phyloP scores from a whole-genome alignment of 78 protist genomes.

The Guillardia theta region DNA sequence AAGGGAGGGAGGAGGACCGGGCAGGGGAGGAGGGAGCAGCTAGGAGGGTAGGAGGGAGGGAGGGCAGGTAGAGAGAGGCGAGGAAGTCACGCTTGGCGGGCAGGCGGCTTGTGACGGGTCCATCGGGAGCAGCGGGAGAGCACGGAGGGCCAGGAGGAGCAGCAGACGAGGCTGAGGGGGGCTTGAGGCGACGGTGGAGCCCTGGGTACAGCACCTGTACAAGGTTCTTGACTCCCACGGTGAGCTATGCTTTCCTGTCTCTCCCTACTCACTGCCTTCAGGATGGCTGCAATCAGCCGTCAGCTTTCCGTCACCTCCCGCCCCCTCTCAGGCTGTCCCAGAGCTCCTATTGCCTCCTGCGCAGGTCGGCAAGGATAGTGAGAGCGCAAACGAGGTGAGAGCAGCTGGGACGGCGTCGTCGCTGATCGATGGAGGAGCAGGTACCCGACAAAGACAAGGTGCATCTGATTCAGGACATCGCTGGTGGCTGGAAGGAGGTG shows the following conservation, averaged over 20 bases:
- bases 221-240: background rate
- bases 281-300: background rate
- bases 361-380: background rate
- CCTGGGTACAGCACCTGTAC: background rate
- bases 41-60: background rate
- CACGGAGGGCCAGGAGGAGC: conserved; percentile 22
- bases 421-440: background rate
- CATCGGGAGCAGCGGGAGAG: background rate
- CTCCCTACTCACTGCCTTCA: background rate
- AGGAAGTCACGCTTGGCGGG: background rate
- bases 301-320: background rate
- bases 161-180: conserved; percentile 26
- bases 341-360: background rate
- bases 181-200: conserved; percentile 15
- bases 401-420: background rate
- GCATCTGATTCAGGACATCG: background rate
- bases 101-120: background rate
- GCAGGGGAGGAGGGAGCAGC: background rate
- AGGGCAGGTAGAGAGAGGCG: background rate
- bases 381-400: background rate
- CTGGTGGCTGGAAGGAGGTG: background rate
- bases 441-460: background rate
- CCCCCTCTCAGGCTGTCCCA: background rate
- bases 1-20: background rate
- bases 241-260: background rate